Evolutionary conservation across 192 early-diverging fungal genomes (phyloP), one percentile per base, ranked within the genome.

Genomic region (Linnemannia exigua): DNA sequence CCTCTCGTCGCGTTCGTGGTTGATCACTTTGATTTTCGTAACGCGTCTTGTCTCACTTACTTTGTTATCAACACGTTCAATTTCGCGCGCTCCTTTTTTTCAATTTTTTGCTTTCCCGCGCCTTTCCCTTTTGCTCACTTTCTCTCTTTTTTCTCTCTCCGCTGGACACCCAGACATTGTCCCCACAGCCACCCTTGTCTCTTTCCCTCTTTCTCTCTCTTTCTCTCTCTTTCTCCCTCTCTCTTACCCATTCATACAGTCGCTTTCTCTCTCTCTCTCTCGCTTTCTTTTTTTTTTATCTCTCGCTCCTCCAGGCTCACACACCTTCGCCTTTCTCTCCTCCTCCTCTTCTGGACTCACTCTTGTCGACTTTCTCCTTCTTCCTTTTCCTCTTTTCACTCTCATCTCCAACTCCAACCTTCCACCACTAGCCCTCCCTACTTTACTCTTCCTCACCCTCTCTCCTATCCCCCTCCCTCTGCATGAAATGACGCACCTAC

Each of bases 71-170:
- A 36, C 73, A 48, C 48, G 35, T 72, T n/a, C 31, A 44, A 9
- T 38, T 54, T 74, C 35, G 17, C 25, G 20, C 48, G n/a, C 36
- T 77, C 61, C 11, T 52, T 35, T 54, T 79, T 38, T 78, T 19
- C 36, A 35, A 25, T 47, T 63, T 35, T 36, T 28, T 17, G 25
- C 70, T 44, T n/a, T 33, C 19, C 9, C 12, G 8, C 22, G 9
- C 37, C 28, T 72, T 33, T 25, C 28, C 73, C 50, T 54, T 44
- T 9, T 44, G 3, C 68, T 50, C 47, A 14, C 33, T 61, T 31
- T 52, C 36, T 20, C 67, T 37, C 66, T 51, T 31, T 80, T 50
- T 33, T 74, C 36, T 41, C 37, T 47, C 33, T 44, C 41, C 28
- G 28, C 58, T 63, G 25, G 28, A n/a, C n/a, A n/a, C 28, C 58